Percentiles rank a stretch among this genome's conserved stretches.
Conservation (phyloP, 1,284 basidiomycete species). For the Rhodofomes roseus region DNA sequence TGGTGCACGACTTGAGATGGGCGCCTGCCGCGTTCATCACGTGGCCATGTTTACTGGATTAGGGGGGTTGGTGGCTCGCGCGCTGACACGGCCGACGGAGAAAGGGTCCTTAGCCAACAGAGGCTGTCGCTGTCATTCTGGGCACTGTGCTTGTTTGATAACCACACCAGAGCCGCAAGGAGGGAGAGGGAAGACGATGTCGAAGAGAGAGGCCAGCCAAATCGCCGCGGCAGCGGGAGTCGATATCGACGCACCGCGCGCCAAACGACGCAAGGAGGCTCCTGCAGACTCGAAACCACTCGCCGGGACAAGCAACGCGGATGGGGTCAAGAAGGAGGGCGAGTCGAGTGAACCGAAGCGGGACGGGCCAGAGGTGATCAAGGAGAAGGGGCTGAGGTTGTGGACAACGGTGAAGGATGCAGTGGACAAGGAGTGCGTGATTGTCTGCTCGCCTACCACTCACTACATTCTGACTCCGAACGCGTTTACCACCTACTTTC, state of each 20-base stretch:
- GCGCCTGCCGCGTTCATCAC: constrained; percentile 21
- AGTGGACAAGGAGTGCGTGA: constrained; percentile 78
- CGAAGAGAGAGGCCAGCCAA: constrained; percentile 61
- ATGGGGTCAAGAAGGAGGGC: constrained; percentile 21
- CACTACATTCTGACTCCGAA: constrained; percentile 6
- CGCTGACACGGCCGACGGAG: constrained; percentile 7
- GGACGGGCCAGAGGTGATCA: constrained; percentile 41
- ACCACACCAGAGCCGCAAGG: background rate
- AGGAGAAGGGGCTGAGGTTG: constrained; percentile 59
- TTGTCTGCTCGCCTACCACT: constrained; percentile 26
- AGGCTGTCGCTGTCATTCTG: constrained; percentile 10
- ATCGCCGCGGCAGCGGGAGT: constrained; percentile 42
- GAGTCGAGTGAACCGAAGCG: constrained; percentile 20
- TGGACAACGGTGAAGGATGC: constrained; percentile 77
- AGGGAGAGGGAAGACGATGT: constrained; percentile 37
- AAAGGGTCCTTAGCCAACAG: constrained; percentile 13
- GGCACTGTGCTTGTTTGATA: constrained; percentile 7
- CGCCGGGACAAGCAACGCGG: constrained; percentile 17
- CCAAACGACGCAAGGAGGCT: constrained; percentile 66
- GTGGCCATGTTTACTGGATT: constrained; percentile 13
- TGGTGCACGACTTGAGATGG: background rate
- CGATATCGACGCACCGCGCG: constrained; percentile 55
- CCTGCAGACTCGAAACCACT: constrained; percentile 22
- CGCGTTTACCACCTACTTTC: background rate
- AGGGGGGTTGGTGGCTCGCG: constrained; percentile 9